Conservation (phyloP, 2,329 filamentous ascomycete species). For the Aschersonia sp. region DNA sequence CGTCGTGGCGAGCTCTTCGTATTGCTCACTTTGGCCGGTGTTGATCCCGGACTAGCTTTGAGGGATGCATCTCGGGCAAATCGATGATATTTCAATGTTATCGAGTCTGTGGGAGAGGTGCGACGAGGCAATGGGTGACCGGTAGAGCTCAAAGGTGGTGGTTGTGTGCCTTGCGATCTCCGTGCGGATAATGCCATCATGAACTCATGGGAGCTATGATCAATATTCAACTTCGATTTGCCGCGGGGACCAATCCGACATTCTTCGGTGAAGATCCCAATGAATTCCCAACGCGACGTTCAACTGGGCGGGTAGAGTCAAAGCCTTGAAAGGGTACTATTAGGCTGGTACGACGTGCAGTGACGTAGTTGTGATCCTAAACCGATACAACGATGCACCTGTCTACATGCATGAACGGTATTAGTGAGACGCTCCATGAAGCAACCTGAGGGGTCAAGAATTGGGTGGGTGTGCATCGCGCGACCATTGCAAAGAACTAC, state of each 20-base stretch:
- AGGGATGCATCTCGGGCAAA: conserved; percentile 26
- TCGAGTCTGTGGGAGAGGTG: conserved; percentile 27
- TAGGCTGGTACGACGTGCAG: neutral
- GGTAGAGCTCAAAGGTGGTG: conserved; percentile 11
- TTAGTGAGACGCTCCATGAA: neutral
- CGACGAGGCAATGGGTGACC: conserved; percentile 30
- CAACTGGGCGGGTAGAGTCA: neutral
- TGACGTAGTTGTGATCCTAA: conserved; percentile 1
- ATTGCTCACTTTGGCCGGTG: conserved; percentile 7
- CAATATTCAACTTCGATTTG: neutral
- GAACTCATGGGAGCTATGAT: conserved; percentile 5
- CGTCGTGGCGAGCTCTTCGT: conserved; percentile 12
- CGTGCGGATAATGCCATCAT: conserved; percentile 16
- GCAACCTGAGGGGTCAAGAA: neutral
- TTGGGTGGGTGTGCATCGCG: neutral
- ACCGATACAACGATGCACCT: neutral
- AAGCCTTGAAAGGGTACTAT: neutral
- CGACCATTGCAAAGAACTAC: neutral
- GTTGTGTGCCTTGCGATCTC: conserved; percentile 11
- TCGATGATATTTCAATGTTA: conserved; percentile 32
- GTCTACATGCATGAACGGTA: neutral
- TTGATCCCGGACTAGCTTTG: conserved; percentile 12
- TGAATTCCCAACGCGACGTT: neutral
- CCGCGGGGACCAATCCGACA: neutral
- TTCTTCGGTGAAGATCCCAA: neutral